Conservation (phyloP, 192 early-diverging fungal species). For the Geranomyces michiganensis region DNA sequence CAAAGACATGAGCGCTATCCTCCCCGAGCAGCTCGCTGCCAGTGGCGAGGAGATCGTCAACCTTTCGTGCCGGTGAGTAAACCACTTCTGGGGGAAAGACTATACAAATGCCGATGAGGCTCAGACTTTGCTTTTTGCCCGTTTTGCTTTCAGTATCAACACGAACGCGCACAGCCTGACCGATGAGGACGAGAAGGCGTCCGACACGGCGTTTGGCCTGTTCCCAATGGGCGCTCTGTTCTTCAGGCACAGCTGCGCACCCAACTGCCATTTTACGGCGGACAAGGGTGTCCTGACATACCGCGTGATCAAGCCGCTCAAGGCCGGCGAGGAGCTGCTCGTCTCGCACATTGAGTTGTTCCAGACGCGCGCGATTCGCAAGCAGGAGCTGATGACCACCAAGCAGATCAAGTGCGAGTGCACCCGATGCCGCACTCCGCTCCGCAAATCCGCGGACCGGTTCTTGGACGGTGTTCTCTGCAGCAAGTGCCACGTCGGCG, state of each 20-base stretch:
- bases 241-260: constrained; percentile 60
- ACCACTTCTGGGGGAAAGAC: neutral
- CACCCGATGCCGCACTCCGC: constrained; percentile 61
- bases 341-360: constrained; percentile 72
- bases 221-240: constrained; percentile 68
- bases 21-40: constrained; percentile 43
- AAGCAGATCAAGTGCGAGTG: constrained; percentile 80
- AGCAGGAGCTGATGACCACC: constrained; percentile 64
- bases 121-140: neutral
- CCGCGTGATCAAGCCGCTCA: constrained; percentile 60
- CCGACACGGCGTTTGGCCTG: constrained; percentile 60
- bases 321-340: constrained; percentile 61
- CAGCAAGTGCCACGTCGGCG: constrained; percentile 50
- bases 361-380: constrained; percentile 69
- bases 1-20: constrained; percentile 38
- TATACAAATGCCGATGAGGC: too few species aligned
- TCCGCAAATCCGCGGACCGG: constrained; percentile 70
- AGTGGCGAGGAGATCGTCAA: constrained; percentile 46
- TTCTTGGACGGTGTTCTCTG: constrained; percentile 72
- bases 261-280: constrained; percentile 69
- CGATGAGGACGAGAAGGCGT: constrained; percentile 46
- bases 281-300: constrained; percentile 59
- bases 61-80: constrained; percentile 43
- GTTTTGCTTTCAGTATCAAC: constrained; percentile 51
- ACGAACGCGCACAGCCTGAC: constrained; percentile 60